phyloP scores from a whole-genome alignment of 495 filamentous ascomycete genomes.

The Pseudotulostoma volvatum region DNA sequence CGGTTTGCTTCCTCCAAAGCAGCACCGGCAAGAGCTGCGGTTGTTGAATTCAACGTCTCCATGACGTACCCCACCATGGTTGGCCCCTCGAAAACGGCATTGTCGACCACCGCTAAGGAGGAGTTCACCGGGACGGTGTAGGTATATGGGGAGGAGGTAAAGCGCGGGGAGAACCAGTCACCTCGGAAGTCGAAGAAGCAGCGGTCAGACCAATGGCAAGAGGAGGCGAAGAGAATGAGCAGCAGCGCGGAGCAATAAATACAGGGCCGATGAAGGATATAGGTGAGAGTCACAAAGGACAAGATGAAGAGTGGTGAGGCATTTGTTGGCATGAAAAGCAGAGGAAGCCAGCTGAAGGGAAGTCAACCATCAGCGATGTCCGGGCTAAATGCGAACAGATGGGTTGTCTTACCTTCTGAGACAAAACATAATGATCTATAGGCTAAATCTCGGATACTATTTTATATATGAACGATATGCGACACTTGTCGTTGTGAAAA shows the following conservation, averaged over 20 bases:
- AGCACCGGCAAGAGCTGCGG: slow-evolving; percentile 46
- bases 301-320: slow-evolving; percentile 75
- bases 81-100: slow-evolving; percentile 12
- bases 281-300: slow-evolving; percentile 78
- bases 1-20: slow-evolving; percentile 46
- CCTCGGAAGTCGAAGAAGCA: slow-evolving; percentile 74
- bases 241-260: slow-evolving; percentile 83
- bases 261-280: slow-evolving; percentile 78
- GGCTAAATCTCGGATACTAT: slow-evolving; percentile 3
- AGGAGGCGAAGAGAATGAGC: slow-evolving; percentile 73
- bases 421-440: slow-evolving; percentile 58
- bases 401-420: slow-evolving; percentile 47
- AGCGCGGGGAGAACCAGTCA: slow-evolving; percentile 68
- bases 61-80: slow-evolving; percentile 36
- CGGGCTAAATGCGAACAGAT: background rate
- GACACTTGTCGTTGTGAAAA: too few relatives aligned
- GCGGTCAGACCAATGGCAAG: slow-evolving; percentile 79
- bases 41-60: slow-evolving; percentile 48
- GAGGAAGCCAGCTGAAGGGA: slow-evolving; percentile 30
- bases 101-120: background rate
- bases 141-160: slow-evolving; percentile 17
- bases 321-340: slow-evolving; percentile 42
- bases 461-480: too few relatives aligned
- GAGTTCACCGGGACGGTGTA: slow-evolving; percentile 7
- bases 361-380: slow-evolving; percentile 51